Conservation (phyloP, 31 red algal genomes). For the Odonthalia washingtoniensis region DNA sequence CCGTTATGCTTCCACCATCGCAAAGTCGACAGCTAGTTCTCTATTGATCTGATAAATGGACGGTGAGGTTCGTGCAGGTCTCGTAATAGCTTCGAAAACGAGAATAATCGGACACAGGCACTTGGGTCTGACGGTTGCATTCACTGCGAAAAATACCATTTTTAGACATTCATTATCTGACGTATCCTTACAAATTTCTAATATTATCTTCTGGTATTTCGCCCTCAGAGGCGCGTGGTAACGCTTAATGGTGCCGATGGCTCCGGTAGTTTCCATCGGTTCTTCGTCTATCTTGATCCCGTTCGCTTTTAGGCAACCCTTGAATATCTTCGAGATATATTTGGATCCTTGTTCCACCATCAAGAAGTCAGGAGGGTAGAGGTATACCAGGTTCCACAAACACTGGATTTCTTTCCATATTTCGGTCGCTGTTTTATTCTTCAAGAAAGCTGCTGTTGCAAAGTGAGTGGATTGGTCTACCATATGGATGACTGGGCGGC, state of each 20-base stretch:
- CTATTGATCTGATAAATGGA: not conserved
- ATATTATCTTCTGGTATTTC: not conserved
- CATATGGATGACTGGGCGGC: not conserved
- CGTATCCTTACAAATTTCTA: not conserved
- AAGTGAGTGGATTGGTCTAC: conserved; percentile 19
- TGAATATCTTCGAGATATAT: conserved; percentile 8
- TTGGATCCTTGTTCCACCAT: conserved; percentile 24
- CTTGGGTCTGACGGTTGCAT: conserved; percentile 14
- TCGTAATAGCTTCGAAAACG: conserved; percentile 16
- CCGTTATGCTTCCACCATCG: not conserved
- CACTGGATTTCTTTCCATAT: not conserved
- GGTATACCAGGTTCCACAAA: conserved; percentile 17
- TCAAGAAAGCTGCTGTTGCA: not conserved
- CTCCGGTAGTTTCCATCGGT: conserved; percentile 23
- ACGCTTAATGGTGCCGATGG: conserved; percentile 31
- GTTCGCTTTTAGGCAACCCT: not conserved
- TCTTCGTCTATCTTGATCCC: not conserved
- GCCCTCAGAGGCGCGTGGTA: not conserved
- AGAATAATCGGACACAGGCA: not conserved
- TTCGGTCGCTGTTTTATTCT: not conserved
- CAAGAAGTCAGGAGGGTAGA: conserved; percentile 25
- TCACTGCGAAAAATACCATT: conserved; percentile 29
- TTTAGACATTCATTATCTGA: conserved; percentile 31
- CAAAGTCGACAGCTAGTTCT: not conserved
- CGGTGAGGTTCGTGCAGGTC: conserved; percentile 12